Percentiles rank a stretch among this genome's conserved stretches.
Conservation (phyloP, 2,329 filamentous ascomycete species). For the Venturiaceae sp. region DNA sequence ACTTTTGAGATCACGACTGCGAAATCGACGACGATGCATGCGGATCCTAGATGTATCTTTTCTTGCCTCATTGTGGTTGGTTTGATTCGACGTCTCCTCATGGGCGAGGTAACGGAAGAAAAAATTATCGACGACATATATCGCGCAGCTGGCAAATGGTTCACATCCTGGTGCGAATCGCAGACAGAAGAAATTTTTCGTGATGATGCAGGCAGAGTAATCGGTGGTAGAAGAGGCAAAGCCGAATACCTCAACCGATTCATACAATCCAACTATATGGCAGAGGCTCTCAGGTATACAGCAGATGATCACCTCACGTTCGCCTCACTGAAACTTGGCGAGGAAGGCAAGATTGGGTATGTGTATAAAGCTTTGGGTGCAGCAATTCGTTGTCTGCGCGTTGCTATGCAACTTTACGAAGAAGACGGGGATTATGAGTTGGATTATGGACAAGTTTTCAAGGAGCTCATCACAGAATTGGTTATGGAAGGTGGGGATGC, state of each 20-base stretch:
- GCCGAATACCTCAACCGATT: no score
- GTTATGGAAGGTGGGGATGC: conserved; percentile 44
- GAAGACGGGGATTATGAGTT: not conserved
- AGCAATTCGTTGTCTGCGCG: conserved; percentile 34
- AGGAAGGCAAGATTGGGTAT: conserved; percentile 45
- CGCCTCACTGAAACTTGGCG: no score
- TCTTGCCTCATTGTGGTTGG: conserved; percentile 39
- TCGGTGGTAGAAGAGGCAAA: no score
- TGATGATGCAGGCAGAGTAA: no score
- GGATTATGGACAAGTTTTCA: conserved; percentile 22
- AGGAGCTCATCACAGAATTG: conserved; percentile 38
- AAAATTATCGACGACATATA: conserved; percentile 28
- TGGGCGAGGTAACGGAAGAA: conserved; percentile 33
- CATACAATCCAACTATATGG: no score
- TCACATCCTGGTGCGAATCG: no score
- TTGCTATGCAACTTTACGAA: conserved; percentile 28
- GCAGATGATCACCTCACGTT: no score
- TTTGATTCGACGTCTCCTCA: conserved; percentile 36
- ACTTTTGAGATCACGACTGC: conserved; percentile 33
- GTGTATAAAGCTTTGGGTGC: conserved; percentile 45
- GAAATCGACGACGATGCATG: conserved; percentile 38
- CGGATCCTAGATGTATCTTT: conserved; percentile 42
- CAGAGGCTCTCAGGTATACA: no score
- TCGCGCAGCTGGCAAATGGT: no score
- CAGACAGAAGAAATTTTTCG: no score